Base-by-base conservation (phyloP, 768 basidiomycete species). In the Serpula lacrymans region DNA sequence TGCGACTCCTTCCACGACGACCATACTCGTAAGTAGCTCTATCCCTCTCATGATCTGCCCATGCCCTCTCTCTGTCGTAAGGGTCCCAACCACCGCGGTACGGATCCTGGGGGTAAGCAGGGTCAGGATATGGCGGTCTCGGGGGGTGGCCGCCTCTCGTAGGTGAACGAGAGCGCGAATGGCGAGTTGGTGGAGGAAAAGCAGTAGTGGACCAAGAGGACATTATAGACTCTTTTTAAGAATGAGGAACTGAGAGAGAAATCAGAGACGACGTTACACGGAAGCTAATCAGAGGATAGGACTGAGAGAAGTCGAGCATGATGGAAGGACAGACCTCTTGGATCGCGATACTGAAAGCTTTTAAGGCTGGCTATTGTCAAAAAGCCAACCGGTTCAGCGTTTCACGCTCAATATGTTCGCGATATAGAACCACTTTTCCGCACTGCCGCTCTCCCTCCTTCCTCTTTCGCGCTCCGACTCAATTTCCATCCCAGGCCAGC, bases 251-350 rank as follows among this genome's bases (percentile, higher is more conserved):
- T 62, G 60, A 77, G 77, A 67, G 65, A 69, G 67, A 69, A 65
- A 69, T 65, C 54, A 59, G 63, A 63, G 68, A 64, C 70, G 64
- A 62, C 62, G 63, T 55, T 50, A 55, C 65, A 64, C 65, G 67
- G 65, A 63, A 72, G 66, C 68, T 73, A 72, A 75, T 69, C 62
- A 70, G 75, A 71, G 72, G 69, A 70, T 76, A 75, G 55, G 63
- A 73, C 69, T 72, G 76, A 73, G 71, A 70, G 78, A 77, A 78
- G 82, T 78, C 82, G 84, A 80, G 84, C 86, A 88, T 88, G 78
- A 81, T 77, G 80, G 53, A 58, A 82, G 82, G 77, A 90, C 87
- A 86, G 87, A 90, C 87, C 87, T 90, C 85, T 84, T 80, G 74
- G 71, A 65, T 63, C 69, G 68, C 71, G 67, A 68, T 64, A 70